phyloP scores from a whole-genome alignment of 192 early-diverging fungal species.

The Chytriomyces confervae region DNA sequence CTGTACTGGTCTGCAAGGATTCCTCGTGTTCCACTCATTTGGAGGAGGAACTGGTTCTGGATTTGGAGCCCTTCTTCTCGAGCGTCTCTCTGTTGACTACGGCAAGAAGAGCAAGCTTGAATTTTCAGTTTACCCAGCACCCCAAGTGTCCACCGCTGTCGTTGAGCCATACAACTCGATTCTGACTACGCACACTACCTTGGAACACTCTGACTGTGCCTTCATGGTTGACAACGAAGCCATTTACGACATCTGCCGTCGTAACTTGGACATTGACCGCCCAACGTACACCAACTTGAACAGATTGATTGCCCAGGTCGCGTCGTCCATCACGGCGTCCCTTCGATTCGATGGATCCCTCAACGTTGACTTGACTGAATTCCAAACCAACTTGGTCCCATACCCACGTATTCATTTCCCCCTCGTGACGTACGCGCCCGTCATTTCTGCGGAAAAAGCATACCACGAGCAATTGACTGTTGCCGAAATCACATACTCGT shows the following conservation, averaged over 20 bases:
- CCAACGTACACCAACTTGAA: constrained; percentile 97
- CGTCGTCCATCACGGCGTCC: constrained; percentile 95
- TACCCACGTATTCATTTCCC: constrained; percentile 98
- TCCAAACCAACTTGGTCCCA: constrained; percentile 93
- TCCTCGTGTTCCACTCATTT: constrained; percentile 68
- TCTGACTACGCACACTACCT: constrained; percentile 93
- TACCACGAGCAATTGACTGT: constrained; percentile 85
- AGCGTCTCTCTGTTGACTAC: constrained; percentile 99
- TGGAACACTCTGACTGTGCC: constrained; percentile 98
- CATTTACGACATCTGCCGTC: constrained; percentile 98
- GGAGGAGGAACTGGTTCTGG: constrained; percentile 68
- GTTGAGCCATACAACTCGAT: constrained; percentile 99
- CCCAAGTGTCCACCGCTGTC: constrained; percentile 98
- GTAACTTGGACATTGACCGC: constrained; percentile 91
- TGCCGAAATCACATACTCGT: constrained; percentile 81
- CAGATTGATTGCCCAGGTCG: constrained; percentile 94
- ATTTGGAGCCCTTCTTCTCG: constrained; percentile 67
- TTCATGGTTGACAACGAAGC: constrained; percentile 99
- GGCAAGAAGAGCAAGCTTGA: constrained; percentile 99
- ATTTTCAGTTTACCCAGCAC: constrained; percentile 96
- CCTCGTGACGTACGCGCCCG: constrained; percentile 92
- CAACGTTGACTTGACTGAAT: constrained; percentile 96
- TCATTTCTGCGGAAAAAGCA: constrained; percentile 71
- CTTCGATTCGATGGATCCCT: constrained; percentile 93
- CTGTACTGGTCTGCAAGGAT: constrained; percentile 66